Conservation (phyloP, 139 green algal genomes). For the Micractinium sp. region DNA sequence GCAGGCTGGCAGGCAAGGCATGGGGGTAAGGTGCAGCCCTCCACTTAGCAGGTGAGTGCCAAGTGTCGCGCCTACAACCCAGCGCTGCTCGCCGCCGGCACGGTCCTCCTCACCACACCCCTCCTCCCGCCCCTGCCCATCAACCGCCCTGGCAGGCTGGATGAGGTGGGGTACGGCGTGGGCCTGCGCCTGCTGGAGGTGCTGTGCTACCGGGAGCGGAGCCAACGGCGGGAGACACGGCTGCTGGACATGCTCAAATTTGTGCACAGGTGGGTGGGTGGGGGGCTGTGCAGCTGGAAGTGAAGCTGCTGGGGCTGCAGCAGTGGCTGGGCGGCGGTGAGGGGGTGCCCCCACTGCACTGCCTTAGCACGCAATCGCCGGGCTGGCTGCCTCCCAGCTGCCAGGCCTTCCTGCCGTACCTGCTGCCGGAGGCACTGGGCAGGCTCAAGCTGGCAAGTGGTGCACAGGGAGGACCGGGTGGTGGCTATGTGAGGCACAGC, state of each 20-base stretch:
- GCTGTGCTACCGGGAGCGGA: conserved; percentile 83
- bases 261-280: neutral
- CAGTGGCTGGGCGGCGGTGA: no score
- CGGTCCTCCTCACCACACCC: neutral
- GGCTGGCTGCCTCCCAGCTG: no score
- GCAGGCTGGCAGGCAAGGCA: no score
- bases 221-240: conserved; percentile 66
- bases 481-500: no score
- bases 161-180: conserved; percentile 85
- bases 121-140: neutral
- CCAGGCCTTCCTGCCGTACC: neutral
- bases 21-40: no score
- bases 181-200: conserved; percentile 90
- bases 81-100: neutral
- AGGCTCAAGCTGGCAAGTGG: neutral
- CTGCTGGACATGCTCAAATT: conserved; percentile 79
- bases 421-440: neutral
- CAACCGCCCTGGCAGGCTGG: conserved; percentile 79
- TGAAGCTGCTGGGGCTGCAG: no score
- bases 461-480: no score
- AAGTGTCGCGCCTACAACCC: neutral
- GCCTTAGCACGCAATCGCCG: no score
- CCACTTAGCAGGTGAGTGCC: neutral
- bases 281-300: no score
- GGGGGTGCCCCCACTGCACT: no score